Conservation (phyloP, 2,329 filamentous ascomycete species). For the Colletotrichum sp. region DNA sequence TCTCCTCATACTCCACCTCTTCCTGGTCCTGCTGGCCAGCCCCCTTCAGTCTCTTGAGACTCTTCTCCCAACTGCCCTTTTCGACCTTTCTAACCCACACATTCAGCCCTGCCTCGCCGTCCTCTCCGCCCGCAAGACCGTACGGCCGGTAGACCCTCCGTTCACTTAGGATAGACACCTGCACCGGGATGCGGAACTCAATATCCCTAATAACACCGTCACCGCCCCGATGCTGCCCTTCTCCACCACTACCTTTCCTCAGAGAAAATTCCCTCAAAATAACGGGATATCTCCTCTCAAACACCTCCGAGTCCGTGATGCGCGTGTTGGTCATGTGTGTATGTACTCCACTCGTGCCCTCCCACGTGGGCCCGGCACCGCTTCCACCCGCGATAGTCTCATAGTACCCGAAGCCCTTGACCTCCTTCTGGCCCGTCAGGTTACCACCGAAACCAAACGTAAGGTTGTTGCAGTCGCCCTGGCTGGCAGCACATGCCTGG, state of each 20-base stretch:
- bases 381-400: constrained; percentile 72
- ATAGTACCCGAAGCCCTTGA: constrained; percentile 51
- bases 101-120: constrained; percentile 81
- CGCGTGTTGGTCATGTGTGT: constrained; percentile 78
- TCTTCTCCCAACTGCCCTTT: constrained; percentile 56
- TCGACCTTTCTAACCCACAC: constrained; percentile 82
- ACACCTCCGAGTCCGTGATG: constrained; percentile 63
- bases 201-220: constrained; percentile 80
- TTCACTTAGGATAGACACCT: constrained; percentile 80
- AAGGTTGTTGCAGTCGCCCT: constrained; percentile 84
- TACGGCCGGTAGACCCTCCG: constrained; percentile 79
- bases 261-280: constrained; percentile 74
- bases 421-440: constrained; percentile 37
- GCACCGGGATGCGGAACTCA: constrained; percentile 78
- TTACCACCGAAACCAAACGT: constrained; percentile 76
- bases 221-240: constrained; percentile 71
- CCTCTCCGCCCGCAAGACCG: constrained; percentile 82
- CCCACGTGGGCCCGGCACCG: constrained; percentile 68
- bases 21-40: constrained; percentile 29
- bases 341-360: constrained; percentile 48
- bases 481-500: constrained; percentile 77
- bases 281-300: constrained; percentile 68
- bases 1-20: constrained; percentile 57
- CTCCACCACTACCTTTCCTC: constrained; percentile 66
- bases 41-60: constrained; percentile 41